Conservation (phyloP, 2,329 filamentous ascomycete species). For the Ploettnerulaceae sp. region DNA sequence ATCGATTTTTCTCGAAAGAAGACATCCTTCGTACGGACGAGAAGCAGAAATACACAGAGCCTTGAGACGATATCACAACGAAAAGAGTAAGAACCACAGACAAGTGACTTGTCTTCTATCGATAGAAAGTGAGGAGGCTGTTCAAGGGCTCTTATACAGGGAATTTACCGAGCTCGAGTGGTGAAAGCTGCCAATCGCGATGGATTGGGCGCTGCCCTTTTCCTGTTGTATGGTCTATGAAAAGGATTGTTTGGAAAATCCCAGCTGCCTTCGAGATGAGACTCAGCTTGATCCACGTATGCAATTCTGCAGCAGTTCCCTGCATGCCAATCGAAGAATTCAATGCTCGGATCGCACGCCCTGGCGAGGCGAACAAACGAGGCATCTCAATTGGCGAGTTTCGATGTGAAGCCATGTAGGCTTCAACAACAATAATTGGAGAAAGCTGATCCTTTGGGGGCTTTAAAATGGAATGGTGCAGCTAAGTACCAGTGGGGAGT, state of each 20-base stretch:
- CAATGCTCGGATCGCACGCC: background rate
- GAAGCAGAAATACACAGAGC: constrained; percentile 10
- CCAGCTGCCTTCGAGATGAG: background rate
- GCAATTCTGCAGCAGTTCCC: background rate
- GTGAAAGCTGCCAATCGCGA: background rate
- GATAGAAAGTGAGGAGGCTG: background rate
- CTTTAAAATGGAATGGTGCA: background rate
- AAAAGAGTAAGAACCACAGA: background rate
- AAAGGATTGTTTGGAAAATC: background rate
- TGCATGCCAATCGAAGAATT: background rate
- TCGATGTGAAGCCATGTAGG: background rate
- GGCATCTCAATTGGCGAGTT: background rate
- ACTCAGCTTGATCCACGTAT: constrained; percentile 3
- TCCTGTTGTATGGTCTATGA: background rate
- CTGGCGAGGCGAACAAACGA: constrained; percentile 9
- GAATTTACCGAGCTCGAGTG: background rate
- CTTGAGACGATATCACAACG: constrained; percentile 15
- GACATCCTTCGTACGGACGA: constrained; percentile 24
- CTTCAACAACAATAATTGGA: background rate
- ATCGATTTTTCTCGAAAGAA: constrained; percentile 45
- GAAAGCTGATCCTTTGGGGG: background rate
- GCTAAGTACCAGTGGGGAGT: background rate
- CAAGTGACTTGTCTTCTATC: no score
- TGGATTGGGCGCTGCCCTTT: background rate
- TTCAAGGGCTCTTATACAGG: background rate